Evolutionary conservation across 2,329 filamentous ascomycete genomes (phyloP).

Genomic region (Fusarium xyrophilum): DNA sequence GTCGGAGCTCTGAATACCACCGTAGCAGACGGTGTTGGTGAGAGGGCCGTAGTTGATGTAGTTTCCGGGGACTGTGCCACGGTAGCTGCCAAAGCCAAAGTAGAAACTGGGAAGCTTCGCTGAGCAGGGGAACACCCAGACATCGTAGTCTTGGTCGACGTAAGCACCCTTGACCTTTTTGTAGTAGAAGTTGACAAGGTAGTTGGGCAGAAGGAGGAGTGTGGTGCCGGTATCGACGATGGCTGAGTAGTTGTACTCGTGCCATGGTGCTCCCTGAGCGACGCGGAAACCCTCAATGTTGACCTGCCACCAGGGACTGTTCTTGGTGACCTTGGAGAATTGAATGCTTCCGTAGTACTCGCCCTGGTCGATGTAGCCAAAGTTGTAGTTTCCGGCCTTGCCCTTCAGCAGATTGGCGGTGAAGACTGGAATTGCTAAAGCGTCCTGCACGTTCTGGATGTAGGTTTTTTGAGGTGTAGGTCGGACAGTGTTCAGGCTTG

Average conservation of each 20-base stretch:
- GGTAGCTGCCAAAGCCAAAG: conserved; percentile 46
- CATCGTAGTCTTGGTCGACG: conserved; percentile 55
- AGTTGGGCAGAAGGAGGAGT: conserved; percentile 64
- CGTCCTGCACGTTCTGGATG: conserved; percentile 46
- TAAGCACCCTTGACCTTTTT: conserved; percentile 58
- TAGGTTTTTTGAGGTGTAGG: conserved; percentile 46
- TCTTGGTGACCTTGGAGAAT: conserved; percentile 60
- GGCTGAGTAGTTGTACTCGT: conserved; percentile 50
- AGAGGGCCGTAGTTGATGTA: conserved; percentile 50
- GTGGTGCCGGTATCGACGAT: conserved; percentile 78
- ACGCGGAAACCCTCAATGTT: conserved; percentile 62
- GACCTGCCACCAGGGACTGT: conserved; percentile 69
- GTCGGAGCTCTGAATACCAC: conserved; percentile 49
- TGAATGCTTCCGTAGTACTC: conserved; percentile 64
- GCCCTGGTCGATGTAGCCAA: conserved; percentile 59
- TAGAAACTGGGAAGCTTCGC: conserved; percentile 55
- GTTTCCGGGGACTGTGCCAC: conserved; percentile 46
- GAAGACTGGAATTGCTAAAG: conserved; percentile 46
- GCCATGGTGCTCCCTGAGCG: conserved; percentile 45
- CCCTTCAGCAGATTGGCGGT: conserved; percentile 47
- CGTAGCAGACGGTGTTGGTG: conserved; percentile 44
- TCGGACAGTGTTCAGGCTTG: conserved; percentile 45
- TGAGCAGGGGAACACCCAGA: conserved; percentile 65
- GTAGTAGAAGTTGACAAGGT: conserved; percentile 67
- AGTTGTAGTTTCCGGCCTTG: conserved; percentile 49